phyloP scores from a whole-genome alignment of 2,329 filamentous ascomycete species.

The Stemphylium vesicarium region DNA sequence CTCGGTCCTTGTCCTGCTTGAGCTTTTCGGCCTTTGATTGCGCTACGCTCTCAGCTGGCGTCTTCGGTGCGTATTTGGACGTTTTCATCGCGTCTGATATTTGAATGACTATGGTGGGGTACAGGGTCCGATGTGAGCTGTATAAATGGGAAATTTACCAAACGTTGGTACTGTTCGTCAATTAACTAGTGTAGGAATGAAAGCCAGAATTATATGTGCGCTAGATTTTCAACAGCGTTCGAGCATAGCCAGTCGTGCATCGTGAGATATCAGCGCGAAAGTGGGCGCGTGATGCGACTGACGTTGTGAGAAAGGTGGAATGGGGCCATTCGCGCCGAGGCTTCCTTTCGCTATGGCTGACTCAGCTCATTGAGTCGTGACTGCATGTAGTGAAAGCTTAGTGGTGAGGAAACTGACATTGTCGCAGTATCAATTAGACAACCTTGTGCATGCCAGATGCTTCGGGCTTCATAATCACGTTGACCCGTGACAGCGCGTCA shows the following conservation, averaged over 20 bases:
- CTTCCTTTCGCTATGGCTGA: neutral
- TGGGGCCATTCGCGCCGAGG: neutral
- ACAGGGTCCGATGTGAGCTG: neutral
- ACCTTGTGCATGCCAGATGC: too few species aligned
- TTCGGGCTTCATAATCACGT: neutral
- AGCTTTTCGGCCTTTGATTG: conserved; percentile 36
- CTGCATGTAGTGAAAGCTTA: too few species aligned
- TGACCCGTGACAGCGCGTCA: neutral
- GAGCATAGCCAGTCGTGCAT: neutral
- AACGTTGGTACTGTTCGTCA: neutral
- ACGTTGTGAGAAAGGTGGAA: neutral
- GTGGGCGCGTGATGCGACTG: neutral
- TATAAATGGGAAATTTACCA: neutral
- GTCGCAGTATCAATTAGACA: too few species aligned
- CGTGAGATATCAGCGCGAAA: neutral
- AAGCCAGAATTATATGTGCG: neutral
- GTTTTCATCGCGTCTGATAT: conserved; percentile 21
- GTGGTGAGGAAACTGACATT: too few species aligned
- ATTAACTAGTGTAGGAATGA: neutral
- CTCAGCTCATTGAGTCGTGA: neutral
- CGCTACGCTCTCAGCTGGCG: conserved; percentile 31
- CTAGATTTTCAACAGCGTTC: neutral
- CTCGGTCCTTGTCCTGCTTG: conserved; percentile 40
- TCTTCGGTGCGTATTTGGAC: conserved; percentile 43
- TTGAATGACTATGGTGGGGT: neutral